phyloP scores from a whole-genome alignment of 1,139 yeast genomes.

The Sugiyamaella grinbergsii region DNA sequence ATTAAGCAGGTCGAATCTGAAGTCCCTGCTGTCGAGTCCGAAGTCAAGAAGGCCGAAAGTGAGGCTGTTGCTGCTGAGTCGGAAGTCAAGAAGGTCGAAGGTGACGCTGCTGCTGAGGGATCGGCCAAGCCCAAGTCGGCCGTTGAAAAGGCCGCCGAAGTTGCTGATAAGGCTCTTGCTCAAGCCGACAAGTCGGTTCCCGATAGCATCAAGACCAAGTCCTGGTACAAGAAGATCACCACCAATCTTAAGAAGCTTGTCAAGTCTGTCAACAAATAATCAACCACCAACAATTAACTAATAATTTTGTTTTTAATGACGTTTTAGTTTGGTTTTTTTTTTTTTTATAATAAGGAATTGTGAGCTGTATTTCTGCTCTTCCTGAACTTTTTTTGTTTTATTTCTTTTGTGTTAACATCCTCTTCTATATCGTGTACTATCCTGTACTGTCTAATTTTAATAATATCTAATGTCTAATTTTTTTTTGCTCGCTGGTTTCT shows the following conservation, averaged over 20 bases:
- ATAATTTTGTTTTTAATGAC: conserved; percentile 12
- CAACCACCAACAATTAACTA: neutral
- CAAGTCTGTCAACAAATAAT: conserved; percentile 34
- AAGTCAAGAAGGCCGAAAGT: conserved; percentile 26
- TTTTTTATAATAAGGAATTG: conserved; percentile 13
- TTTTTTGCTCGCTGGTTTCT: neutral
- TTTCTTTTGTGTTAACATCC: conserved; percentile 17
- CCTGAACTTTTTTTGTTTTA: conserved; percentile 21
- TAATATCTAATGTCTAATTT: conserved; percentile 22
- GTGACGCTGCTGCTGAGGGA: conserved; percentile 23
- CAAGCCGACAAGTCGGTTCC: conserved; percentile 26
- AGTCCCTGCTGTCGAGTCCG: conserved; percentile 23
- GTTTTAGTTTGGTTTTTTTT: conserved; percentile 12
- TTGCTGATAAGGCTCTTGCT: conserved; percentile 27
- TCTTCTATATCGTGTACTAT: neutral
- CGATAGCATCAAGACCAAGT: conserved; percentile 47
- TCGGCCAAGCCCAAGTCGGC: conserved; percentile 25
- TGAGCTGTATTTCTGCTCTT: conserved; percentile 21
- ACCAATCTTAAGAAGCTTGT: conserved; percentile 52
- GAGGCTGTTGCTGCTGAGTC: conserved; percentile 26
- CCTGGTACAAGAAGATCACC: conserved; percentile 54
- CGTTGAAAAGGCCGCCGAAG: conserved; percentile 28
- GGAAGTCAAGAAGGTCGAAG: conserved; percentile 22
- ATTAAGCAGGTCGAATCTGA: conserved; percentile 22
- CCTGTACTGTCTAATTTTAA: conserved; percentile 4